Evolutionary conservation across 441 rosid genomes (phyloP).

Genomic region (Codiaeum variegatum): DNA sequence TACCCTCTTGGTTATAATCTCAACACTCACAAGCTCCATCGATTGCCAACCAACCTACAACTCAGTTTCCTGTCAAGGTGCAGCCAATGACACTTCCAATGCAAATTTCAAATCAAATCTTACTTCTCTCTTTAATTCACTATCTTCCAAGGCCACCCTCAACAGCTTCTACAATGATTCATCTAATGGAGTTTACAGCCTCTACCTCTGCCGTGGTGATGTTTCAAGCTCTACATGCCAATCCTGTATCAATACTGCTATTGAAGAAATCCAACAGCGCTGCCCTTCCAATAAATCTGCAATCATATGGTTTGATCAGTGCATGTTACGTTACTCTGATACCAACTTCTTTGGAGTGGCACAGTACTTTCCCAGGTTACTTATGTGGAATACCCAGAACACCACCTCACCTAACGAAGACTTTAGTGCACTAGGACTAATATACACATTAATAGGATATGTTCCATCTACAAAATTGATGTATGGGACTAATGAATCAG

Average conservation of each 20-base stretch:
- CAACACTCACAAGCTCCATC: slow-evolving; percentile 5
- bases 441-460: slow-evolving; percentile 1
- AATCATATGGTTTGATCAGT: slow-evolving; percentile 43
- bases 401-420: slow-evolving; percentile 17
- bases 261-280: slow-evolving; percentile 6
- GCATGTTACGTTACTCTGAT: slow-evolving; percentile 38
- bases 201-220: slow-evolving; percentile 42
- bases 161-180: slow-evolving; percentile 26
- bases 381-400: slow-evolving; percentile 21
- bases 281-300: slow-evolving; percentile 32
- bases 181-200: slow-evolving; percentile 28
- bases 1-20: slow-evolving; percentile 9
- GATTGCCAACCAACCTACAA: slow-evolving; percentile 23
- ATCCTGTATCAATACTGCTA: slow-evolving; percentile 32
- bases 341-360: slow-evolving; percentile 21
- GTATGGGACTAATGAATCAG: slow-evolving; percentile 19
- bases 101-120: slow-evolving; percentile 26
- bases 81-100: slow-evolving; percentile 15
- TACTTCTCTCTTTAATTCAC: slow-evolving; percentile 20
- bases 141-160: slow-evolving; percentile 30
- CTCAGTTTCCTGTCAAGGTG: not conserved
- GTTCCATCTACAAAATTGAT: slow-evolving; percentile 4
- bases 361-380: accelerated
- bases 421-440: slow-evolving; percentile 16
- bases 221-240: slow-evolving; percentile 19